phyloP scores from a whole-genome alignment of 2,329 filamentous ascomycete genomes.

The Aspergillus sp. region DNA sequence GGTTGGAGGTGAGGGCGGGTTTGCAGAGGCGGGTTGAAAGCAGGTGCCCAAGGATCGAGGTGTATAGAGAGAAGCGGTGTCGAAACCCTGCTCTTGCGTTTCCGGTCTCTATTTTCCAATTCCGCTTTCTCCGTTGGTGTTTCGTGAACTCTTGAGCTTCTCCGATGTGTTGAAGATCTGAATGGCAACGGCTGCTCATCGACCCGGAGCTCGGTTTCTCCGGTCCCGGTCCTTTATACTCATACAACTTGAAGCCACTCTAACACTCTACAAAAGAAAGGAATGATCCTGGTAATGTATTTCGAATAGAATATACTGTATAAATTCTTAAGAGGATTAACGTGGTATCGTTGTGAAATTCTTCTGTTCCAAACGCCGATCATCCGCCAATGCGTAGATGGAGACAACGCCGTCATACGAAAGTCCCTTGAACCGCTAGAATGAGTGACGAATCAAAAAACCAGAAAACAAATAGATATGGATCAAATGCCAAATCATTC shows the following conservation, averaged over 20 bases:
- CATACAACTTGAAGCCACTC: not conserved
- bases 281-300: not conserved
- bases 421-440: not conserved
- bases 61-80: not conserved
- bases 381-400: slow-evolving; percentile 14
- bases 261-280: not conserved
- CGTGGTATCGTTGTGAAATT: slow-evolving; percentile 18
- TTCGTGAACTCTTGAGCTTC: not conserved
- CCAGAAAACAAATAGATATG: not conserved
- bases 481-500: slow-evolving; percentile 45
- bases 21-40: not conserved
- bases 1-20: not conserved
- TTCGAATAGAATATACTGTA: not conserved
- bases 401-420: slow-evolving; percentile 4
- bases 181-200: not conserved
- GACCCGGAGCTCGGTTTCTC: slow-evolving; percentile 19
- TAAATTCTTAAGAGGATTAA: not conserved
- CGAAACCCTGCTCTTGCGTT: not conserved
- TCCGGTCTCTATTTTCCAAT: not conserved
- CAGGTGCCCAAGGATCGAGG: not conserved
- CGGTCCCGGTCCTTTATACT: slow-evolving; percentile 1
- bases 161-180: not conserved
- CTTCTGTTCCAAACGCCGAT: slow-evolving; percentile 5
- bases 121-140: not conserved
- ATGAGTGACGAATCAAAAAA: not conserved